Evolutionary conservation across 371 early-diverging fungal species (phyloP).

Genomic region (Ordospora pajunii): DNA sequence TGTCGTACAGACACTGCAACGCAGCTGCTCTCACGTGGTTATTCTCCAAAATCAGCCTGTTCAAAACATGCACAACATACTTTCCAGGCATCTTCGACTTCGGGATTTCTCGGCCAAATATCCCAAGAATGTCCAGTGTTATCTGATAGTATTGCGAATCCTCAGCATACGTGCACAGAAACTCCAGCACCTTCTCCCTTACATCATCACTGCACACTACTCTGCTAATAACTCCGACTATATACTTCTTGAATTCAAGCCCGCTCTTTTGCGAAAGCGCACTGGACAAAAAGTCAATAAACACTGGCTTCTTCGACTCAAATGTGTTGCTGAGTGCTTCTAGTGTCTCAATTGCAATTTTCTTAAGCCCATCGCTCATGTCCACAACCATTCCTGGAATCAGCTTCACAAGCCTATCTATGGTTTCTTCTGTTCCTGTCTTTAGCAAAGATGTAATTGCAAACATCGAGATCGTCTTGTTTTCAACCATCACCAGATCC

Average conservation of each 20-base stretch:
- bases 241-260: constrained; percentile 53
- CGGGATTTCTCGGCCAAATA: constrained; percentile 40
- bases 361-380: constrained; percentile 53
- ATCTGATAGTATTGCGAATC: constrained; percentile 57
- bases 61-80: constrained; percentile 53
- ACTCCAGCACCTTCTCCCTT: constrained; percentile 21
- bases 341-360: constrained; percentile 52
- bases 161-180: constrained; percentile 56
- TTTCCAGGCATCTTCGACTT: constrained; percentile 27
- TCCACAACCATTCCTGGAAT: constrained; percentile 46
- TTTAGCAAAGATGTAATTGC: constrained; percentile 54
- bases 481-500: constrained; percentile 38
- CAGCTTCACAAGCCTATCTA: constrained; percentile 46
- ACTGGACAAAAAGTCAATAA: constrained; percentile 47
- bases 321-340: constrained; percentile 44
- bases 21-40: constrained; percentile 49
- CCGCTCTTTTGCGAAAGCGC: constrained; percentile 35
- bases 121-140: constrained; percentile 55
- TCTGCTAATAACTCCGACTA: constrained; percentile 44
- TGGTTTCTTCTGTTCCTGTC: constrained; percentile 56
- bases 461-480: constrained; percentile 49
- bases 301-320: constrained; percentile 19
- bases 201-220: constrained; percentile 18
- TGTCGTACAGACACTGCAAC: constrained; percentile 34
- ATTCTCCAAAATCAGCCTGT: constrained; percentile 59